Conservation (phyloP, 208 protist genomes). For the Phytomonas serpens region DNA sequence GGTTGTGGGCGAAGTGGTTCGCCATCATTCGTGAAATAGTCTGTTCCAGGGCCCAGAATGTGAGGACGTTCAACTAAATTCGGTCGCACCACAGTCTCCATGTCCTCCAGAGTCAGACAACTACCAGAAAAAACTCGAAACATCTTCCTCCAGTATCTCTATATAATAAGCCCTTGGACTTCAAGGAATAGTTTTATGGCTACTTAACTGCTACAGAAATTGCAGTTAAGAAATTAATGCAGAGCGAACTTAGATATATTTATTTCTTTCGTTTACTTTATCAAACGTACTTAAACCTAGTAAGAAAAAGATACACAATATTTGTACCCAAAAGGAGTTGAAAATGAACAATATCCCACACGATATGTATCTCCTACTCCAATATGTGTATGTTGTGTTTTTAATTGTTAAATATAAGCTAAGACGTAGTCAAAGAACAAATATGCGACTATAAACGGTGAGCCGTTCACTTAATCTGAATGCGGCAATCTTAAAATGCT, state of each 20-base stretch:
- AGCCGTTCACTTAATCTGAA: neutral
- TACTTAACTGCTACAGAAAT: neutral
- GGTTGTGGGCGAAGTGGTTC: conserved; percentile 78
- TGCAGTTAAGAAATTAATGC: neutral
- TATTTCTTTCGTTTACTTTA: conserved; percentile 9
- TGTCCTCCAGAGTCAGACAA: conserved; percentile 86
- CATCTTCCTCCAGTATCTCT: conserved; percentile 27
- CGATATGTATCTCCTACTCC: neutral
- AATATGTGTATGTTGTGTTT: neutral
- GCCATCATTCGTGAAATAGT: conserved; percentile 85
- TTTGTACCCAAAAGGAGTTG: neutral
- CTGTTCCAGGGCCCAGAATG: conserved; percentile 72
- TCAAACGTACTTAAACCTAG: neutral
- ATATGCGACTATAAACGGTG: neutral
- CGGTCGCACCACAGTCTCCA: conserved; percentile 66
- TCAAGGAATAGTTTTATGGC: neutral
- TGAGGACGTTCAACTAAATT: conserved; percentile 71
- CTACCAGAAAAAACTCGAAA: conserved; percentile 84
- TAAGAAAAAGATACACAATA: neutral
- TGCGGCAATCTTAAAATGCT: neutral
- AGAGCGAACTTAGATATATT: conserved; percentile 2
- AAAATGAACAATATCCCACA: neutral
- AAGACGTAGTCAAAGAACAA: neutral
- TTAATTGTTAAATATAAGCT: neutral
- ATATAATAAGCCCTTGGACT: neutral